Evolutionary conservation across 495 filamentous ascomycete species (phyloP), one percentile per base, ranked within the genome.

Genomic region (Aspergillus wentii): DNA sequence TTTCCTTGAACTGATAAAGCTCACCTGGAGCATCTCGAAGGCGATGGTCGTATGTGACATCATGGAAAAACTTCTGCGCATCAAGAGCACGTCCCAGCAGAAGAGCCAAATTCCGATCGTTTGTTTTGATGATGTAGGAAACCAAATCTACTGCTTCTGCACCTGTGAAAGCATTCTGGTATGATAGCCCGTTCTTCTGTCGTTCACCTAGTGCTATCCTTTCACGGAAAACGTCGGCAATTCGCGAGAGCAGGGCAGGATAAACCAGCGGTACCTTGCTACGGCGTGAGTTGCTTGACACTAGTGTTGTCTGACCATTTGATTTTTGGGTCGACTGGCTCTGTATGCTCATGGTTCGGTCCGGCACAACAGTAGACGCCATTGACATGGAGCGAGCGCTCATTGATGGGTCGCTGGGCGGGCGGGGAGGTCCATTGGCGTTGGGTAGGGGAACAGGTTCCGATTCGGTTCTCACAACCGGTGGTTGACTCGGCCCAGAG

Each of bases 41-140:
- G 32, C 94, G 79, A 57, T 99, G 94, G 44, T 95, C 90, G 60
- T 99, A 99, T 3, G 90, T 95, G 27, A 97, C 94, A 76, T 99
- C 94, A 60, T 97, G 94, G 58, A 99, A 99, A 61, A 97, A 96
- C 60, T 97, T 99, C 62, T 99, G 94, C 28, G 94, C 94, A 67
- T 99, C 94, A 30, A 99, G 68, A 39, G 89, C 86, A 46, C 94
- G 76, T 30, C 94, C 94, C n/a, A 99, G 63, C 8, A 99, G 78
- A 38, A 99, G 68, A 27, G 94, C 92, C 46, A 99, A 68, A 52
- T 96, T 99, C 34, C 94, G 80, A 61, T 99, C 94, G 8, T 83
- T 94, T 0, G 94, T 99, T 59, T 91, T 85, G 56, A 97, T 96
- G 49, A 97, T 97, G 52, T 85, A 87, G 2, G 83, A 80, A 35